phyloP scores from a whole-genome alignment of 192 early-diverging fungal genomes.

The Haplosporangium gracile region DNA sequence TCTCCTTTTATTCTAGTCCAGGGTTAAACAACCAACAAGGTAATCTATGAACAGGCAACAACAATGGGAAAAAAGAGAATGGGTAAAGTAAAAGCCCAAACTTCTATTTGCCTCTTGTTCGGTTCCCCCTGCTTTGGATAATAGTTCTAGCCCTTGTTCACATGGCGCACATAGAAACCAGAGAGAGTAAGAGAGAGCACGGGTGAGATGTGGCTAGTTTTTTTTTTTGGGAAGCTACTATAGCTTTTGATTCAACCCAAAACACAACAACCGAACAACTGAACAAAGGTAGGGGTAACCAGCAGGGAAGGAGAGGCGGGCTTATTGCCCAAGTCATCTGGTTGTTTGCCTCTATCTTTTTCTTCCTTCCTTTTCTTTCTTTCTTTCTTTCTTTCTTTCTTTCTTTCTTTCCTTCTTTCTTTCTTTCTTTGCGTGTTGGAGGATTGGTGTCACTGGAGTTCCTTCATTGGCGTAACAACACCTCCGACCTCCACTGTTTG shows the following conservation, averaged over 20 bases:
- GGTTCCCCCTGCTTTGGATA: too few species aligned
- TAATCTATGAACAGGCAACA: not conserved
- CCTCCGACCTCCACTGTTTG: not conserved
- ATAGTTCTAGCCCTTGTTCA: too few species aligned
- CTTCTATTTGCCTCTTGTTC: not conserved
- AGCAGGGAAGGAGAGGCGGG: not conserved
- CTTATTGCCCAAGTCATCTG: not conserved
- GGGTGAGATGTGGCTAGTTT: too few species aligned
- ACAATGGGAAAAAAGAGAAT: not conserved
- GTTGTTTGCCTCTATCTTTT: not conserved
- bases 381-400: not conserved
- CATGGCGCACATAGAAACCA: too few species aligned
- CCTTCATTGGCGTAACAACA: not conserved
- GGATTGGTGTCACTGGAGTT: conserved; percentile 2
- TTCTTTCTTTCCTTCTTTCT: not conserved
- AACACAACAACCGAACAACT: too few species aligned
- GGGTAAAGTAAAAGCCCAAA: not conserved
- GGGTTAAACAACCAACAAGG: not conserved
- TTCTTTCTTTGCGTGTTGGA: not conserved
- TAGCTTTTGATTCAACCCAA: too few species aligned
- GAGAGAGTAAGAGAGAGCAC: too few species aligned
- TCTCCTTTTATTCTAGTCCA: not conserved
- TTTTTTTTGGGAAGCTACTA: too few species aligned
- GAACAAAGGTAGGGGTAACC: too few species aligned
- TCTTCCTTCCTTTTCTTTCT: not conserved